These are phyloP conservation scores for Ceratocystis albifundus DNA, from an alignment of 2,329 filamentous ascomycete genomes.

Conservation along the genomic window DNA sequence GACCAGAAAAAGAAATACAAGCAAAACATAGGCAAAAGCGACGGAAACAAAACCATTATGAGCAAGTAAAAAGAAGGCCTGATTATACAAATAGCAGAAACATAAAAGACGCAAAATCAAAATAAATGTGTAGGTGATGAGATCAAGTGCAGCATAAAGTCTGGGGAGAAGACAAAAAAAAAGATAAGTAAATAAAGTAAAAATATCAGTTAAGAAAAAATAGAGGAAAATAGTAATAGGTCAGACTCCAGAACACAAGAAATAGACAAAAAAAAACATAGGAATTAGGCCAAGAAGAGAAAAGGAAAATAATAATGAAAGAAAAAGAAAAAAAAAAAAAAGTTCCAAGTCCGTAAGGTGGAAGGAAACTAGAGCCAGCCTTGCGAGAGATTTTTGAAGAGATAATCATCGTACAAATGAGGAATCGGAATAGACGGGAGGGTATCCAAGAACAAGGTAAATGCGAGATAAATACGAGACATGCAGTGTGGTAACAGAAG, in stretches of 20 bases:
- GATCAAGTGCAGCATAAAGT: background rate
- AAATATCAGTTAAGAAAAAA: conserved; percentile 7
- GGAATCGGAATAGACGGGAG: conserved; percentile 12
- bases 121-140: background rate
- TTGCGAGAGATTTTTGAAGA: conserved; percentile 2
- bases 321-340: conserved; percentile 13
- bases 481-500: conserved; percentile 23
- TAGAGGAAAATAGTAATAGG: background rate
- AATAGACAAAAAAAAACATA: conserved; percentile 5
- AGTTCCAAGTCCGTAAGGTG: background rate
- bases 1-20: too few species aligned
- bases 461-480: conserved; percentile 30
- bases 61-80: background rate
- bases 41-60: background rate
- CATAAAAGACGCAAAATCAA: background rate
- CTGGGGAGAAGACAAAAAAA: background rate
- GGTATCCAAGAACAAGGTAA: conserved; percentile 27
- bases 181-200: conserved; percentile 14
- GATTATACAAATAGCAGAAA: background rate
- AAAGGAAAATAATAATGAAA: too few species aligned
- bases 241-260: conserved; percentile 1
- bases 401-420: conserved; percentile 10
- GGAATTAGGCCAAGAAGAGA: conserved; percentile 15
- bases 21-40: too few species aligned
- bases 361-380: background rate